Evolutionary conservation across 148 eudicot genomes (phyloP), one percentile per base, ranked within the genome.

Genomic region (Persicaria tinctoria): DNA sequence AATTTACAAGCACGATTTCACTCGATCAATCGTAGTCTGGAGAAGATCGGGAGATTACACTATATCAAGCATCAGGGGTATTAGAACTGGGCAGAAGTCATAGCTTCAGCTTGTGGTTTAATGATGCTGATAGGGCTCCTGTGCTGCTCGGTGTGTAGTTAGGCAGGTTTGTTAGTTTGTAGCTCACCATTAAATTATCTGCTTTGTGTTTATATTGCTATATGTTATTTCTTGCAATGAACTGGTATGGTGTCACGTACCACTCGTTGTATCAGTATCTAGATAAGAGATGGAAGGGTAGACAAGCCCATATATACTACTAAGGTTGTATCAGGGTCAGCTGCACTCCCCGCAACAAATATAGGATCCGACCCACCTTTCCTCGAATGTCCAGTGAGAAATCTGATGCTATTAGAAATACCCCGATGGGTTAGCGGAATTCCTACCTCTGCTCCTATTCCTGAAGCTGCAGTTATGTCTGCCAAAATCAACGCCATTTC

Each of bases 381-480:
- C n/a, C n/a, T n/a, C n/a, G n/a, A n/a, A n/a, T n/a, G n/a, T n/a
- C n/a, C n/a, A n/a, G n/a, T n/a, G n/a, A n/a, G n/a, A n/a, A n/a
- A 32, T 1, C 1, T 84, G 5, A 95, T 97, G 84, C 98, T 95
- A 62, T 77, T 95, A 74, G 98, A 86, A 38, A 95, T 84, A 54
- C 98, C 98, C 6, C 98, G 84, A 64, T 95, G 98, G 10, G 97
- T 95, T 73, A 95, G 81, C 48, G 98, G 98, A 77, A 95, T 90
- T 55, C 98, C 97, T 38, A 95, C 80, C 76, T 95, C 98, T 17
- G 98, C 98, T 70, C 91, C 86, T 80, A 95, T 95, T 70, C 98
- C 98, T 14, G 98, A 95, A 76, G 98, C 98, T 75, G 98, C 91
- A 66, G 98, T 95, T 77, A 95, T 95, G 74, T 97, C 98, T 93